Evolutionary conservation across 78 protist species (phyloP).

Genomic region (Dictyostelium citrinum): DNA sequence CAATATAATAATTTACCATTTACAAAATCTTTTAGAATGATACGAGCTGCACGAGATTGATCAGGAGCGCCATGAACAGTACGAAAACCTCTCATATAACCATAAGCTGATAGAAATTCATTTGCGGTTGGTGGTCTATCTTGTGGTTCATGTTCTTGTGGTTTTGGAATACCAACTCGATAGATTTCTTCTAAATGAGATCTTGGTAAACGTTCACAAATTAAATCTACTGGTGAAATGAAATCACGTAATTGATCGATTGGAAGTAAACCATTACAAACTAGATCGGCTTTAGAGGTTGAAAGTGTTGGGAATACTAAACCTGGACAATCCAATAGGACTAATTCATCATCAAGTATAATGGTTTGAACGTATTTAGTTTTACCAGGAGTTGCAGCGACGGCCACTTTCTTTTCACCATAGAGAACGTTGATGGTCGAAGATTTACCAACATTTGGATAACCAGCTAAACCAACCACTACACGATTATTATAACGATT

Average conservation of each 20-base stretch:
- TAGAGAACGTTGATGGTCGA: conserved; percentile 95
- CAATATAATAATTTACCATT: conserved; percentile 62
- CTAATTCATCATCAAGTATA: conserved; percentile 62
- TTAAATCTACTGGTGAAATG: conserved; percentile 49
- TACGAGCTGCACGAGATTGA: conserved; percentile 76
- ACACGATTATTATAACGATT: conserved; percentile 39
- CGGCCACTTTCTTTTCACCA: conserved; percentile 92
- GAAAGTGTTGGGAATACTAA: conserved; percentile 96
- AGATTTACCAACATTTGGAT: conserved; percentile 99
- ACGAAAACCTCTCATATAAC: conserved; percentile 74
- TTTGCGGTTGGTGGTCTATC: conserved; percentile 73
- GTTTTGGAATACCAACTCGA: conserved; percentile 68
- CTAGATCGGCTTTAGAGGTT: conserved; percentile 90
- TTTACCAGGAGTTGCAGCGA: conserved; percentile 97
- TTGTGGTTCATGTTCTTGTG: conserved; percentile 59
- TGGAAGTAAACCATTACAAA: conserved; percentile 95
- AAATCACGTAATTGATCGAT: conserved; percentile 93
- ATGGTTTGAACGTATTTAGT: conserved; percentile 99
- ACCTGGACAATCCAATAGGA: conserved; percentile 98
- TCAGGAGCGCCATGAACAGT: conserved; percentile 82
- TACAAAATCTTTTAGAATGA: conserved; percentile 72
- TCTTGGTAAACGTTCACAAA: conserved; percentile 77
- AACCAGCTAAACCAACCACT: conserved; percentile 96
- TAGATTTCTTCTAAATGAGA: conserved; percentile 76
- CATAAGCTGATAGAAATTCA: conserved; percentile 68